Evolutionary conservation across 2,329 filamentous ascomycete genomes (phyloP), one percentile per base, ranked within the genome.

Genomic region (Neoascochyta sp.): DNA sequence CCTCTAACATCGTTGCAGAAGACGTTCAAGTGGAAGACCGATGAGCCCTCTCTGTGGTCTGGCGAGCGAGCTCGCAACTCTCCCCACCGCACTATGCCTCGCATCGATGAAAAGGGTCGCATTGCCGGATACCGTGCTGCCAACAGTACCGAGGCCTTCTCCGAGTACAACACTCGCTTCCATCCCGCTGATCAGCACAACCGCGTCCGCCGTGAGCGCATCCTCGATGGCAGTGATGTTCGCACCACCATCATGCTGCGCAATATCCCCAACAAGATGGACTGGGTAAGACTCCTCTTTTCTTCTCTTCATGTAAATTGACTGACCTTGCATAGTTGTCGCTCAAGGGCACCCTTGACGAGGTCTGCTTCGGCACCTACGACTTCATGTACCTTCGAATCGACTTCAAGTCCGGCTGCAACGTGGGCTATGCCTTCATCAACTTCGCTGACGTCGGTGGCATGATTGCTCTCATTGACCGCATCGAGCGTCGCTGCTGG

Each of bases 331-430:
- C 34, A 7, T 29, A 56, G 51, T 41, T 58, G 41, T 33, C 47
- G 1, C 67, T 95, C 10, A 93, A 93, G 68, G 65, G 71, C 1
- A 81, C 93, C 33, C 72, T 96, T 9, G 86, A 95, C 52, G 73
- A 82, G 41, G 83, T 80, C 10, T 86, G 81, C 59, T 78, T 75
- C 64, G 88, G 87, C 16, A 81, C 83, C 41, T 96, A 93, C 59
- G 89, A 96, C 57, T 96, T 96, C 62, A 80, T 94, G 71, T 98
- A 98, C 60, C 68, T 96, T 29, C 81, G 92, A 21, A 96, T 96
- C 50, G 76, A 78, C 42, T 71, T 62, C 41, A 44, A 60, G 31
- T 63, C 63, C 20, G 57, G 36, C 29, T 55, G 42, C 41, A 94
- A 88, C 58, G 90, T 96, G 36, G 92, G 92, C 24, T 96, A 96